These are phyloP conservation scores for Tricharina praecox DNA, from an alignment of 495 filamentous ascomycete species.

Conservation along the genomic window DNA sequence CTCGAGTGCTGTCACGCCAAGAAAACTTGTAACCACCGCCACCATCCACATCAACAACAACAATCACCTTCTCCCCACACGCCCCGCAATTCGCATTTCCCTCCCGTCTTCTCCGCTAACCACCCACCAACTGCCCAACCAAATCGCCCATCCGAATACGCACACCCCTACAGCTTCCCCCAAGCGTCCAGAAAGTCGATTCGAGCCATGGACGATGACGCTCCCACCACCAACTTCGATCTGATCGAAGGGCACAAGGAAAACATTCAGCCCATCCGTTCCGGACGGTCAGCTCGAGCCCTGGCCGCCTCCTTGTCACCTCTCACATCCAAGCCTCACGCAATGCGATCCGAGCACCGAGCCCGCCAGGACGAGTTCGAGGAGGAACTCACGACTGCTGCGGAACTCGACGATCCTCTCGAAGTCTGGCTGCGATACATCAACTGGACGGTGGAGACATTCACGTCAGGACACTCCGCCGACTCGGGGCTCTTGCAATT, in stretches of 20 bases:
- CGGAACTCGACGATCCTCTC: slow-evolving; percentile 84
- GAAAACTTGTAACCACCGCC: too few species aligned
- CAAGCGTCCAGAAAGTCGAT: too few species aligned
- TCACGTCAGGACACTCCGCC: slow-evolving; percentile 86
- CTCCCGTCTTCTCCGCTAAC: too few species aligned
- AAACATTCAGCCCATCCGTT: slow-evolving; percentile 85
- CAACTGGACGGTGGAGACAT: slow-evolving; percentile 87
- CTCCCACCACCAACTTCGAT: slow-evolving; percentile 58
- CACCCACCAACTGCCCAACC: too few species aligned
- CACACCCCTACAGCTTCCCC: too few species aligned
- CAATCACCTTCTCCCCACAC: too few species aligned
- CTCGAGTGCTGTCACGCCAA: too few species aligned
- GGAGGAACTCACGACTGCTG: slow-evolving; percentile 54
- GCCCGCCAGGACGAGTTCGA: slow-evolving; percentile 70
- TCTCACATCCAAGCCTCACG: slow-evolving; percentile 36
- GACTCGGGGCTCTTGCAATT: slow-evolving; percentile 76
- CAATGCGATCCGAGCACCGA: slow-evolving; percentile 54
- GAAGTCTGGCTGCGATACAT: slow-evolving; percentile 95
- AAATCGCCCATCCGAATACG: too few species aligned
- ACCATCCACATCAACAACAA: too few species aligned
- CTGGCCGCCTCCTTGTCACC: slow-evolving; percentile 45
- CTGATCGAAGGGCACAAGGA: slow-evolving; percentile 94
- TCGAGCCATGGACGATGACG: slow-evolving; percentile 1
- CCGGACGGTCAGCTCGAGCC: slow-evolving; percentile 76
- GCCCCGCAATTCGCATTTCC: too few species aligned